Conservation (phyloP, 768 basidiomycete genomes). For the Psilocybe azurescens region DNA sequence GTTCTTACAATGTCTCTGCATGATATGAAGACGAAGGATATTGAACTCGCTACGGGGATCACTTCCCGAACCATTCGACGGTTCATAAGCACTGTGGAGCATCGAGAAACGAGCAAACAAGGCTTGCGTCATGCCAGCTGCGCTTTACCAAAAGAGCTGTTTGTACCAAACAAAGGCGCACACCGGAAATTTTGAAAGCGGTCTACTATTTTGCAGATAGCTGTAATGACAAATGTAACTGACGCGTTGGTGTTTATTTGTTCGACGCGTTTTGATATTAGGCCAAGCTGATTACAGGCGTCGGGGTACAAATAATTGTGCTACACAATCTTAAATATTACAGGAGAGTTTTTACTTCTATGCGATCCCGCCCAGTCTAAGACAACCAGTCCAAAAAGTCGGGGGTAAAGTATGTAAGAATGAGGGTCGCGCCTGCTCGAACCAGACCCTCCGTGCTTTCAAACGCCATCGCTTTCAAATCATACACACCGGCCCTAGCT, state of each 20-base stretch:
- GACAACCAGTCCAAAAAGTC: constrained; percentile 90
- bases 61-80: no score
- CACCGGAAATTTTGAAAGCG: no score
- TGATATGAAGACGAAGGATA: no score
- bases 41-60: no score
- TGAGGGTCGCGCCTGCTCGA: constrained; percentile 89
- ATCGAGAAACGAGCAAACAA: no score
- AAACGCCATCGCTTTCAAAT: constrained; percentile 90
- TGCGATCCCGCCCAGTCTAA: neutral
- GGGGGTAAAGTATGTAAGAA: constrained; percentile 96
- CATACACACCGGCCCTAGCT: constrained; percentile 92
- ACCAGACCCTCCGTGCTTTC: constrained; percentile 92
- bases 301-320: neutral
- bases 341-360: neutral
- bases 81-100: no score
- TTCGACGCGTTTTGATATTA: constrained; percentile 21
- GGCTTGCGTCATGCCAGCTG: no score
- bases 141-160: no score
- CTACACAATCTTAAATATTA: neutral
- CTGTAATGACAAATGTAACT: constrained; percentile 13
- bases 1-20: no score
- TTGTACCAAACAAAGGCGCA: no score
- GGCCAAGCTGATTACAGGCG: neutral
- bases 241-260: constrained; percentile 46
- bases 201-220: no score